phyloP scores from a whole-genome alignment of 495 filamentous ascomycete species.

The Neurospora sp. region DNA sequence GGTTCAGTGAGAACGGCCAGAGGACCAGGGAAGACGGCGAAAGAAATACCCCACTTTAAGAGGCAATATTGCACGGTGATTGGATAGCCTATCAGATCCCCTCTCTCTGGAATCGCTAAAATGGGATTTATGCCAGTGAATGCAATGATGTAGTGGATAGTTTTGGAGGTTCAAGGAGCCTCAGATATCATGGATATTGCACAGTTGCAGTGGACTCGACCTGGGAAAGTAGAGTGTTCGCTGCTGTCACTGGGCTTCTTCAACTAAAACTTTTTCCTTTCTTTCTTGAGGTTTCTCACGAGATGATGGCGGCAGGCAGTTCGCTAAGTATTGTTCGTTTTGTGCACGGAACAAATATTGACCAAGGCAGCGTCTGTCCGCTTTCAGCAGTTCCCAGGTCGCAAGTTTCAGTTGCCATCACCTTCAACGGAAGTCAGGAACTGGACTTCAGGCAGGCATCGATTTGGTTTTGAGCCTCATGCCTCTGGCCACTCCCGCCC shows the following conservation, averaged over 20 bases:
- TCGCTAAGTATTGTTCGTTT: not conserved
- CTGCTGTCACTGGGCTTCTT: not conserved
- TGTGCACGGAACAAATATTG: not conserved
- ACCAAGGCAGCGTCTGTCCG: not conserved
- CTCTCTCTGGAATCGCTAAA: not conserved
- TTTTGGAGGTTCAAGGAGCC: not conserved
- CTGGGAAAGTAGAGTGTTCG: not conserved
- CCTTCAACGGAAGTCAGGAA: not conserved
- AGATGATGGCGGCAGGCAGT: not conserved
- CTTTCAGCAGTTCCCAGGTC: not conserved
- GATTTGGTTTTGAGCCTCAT: not conserved
- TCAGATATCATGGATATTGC: not conserved
- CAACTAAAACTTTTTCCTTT: not conserved
- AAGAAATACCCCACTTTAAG: slow-evolving; percentile 24
- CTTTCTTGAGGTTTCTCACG: not conserved
- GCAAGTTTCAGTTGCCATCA: not conserved
- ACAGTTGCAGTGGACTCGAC: not conserved
- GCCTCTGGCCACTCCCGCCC: not conserved
- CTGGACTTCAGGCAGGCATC: not conserved
- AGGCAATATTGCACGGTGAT: not conserved
- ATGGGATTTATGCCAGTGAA: not conserved
- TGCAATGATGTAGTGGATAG: not conserved
- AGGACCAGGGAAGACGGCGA: not conserved
- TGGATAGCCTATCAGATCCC: not conserved
- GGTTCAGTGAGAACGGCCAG: slow-evolving; percentile 17